Percentiles rank a stretch among this genome's conserved stretches.
Conservation (phyloP, 352 stramenopile genomes). For the Blastocystis sp. region DNA sequence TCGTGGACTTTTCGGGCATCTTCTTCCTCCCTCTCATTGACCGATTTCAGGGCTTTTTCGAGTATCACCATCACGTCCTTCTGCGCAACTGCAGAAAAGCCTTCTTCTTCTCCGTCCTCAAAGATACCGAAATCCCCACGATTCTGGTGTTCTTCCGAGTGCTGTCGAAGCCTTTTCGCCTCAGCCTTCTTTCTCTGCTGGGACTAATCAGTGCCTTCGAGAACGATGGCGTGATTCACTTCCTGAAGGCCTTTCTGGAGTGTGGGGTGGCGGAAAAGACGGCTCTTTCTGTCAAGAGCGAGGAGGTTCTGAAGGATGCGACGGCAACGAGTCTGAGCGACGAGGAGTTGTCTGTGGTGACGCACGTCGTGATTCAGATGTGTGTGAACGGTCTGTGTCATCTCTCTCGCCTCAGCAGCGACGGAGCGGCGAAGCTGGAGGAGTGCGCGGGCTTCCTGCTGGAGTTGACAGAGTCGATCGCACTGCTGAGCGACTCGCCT, state of each 20-base stretch:
- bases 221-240: background rate
- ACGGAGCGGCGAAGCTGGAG: background rate
- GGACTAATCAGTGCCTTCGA: background rate
- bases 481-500: background rate
- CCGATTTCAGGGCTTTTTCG: slow-evolving; percentile 6
- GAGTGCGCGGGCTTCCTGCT: background rate
- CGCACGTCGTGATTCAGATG: background rate
- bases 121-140: slow-evolving; percentile 11
- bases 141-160: background rate
- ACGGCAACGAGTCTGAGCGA: background rate
- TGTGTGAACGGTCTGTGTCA: background rate
- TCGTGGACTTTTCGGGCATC: background rate
- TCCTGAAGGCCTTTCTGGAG: background rate
- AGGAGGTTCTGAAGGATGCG: background rate
- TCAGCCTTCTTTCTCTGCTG: background rate
- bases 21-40: slow-evolving; percentile 38
- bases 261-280: background rate
- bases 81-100: slow-evolving; percentile 15
- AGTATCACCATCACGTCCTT: background rate
- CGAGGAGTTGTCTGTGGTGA: background rate
- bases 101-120: slow-evolving; percentile 7
- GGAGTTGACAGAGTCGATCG: background rate
- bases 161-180: background rate
- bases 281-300: background rate
- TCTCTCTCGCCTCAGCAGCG: background rate